These are phyloP conservation scores for Rhododendron kiyosumense DNA, from an alignment of 148 eudicot species.

Conservation along the genomic window DNA sequence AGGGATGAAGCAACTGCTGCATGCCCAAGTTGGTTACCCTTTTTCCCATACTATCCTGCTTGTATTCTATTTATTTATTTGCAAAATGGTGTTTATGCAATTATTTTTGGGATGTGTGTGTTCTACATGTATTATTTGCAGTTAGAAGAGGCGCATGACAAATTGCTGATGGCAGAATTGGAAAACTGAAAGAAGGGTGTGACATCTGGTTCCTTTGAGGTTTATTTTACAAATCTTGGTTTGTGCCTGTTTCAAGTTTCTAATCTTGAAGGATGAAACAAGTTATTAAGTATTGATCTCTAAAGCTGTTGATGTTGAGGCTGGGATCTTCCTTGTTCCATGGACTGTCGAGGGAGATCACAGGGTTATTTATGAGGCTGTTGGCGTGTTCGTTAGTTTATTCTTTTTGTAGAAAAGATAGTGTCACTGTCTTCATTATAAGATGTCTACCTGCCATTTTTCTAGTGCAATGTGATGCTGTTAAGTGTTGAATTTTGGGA, in stretches of 20 bases:
- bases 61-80: neutral
- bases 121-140: slow-evolving; percentile 24
- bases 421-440: neutral
- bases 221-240: slow-evolving; percentile 12
- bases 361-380: neutral
- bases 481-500: neutral
- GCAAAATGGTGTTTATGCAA: neutral
- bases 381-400: neutral
- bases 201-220: slow-evolving; percentile 79
- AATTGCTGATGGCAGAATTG: slow-evolving; percentile 84
- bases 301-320: neutral
- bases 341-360: neutral
- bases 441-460: neutral
- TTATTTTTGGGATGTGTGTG: neutral
- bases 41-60: neutral
- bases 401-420: neutral
- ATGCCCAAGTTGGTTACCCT: slow-evolving; percentile 36
- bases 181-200: slow-evolving; percentile 86
- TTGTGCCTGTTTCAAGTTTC: neutral
- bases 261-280: neutral
- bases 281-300: neutral
- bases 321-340: neutral
- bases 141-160: slow-evolving; percentile 91
- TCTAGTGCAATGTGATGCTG: neutral
- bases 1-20: slow-evolving; percentile 76